Evolutionary conservation across 1,284 basidiomycete species (phyloP), one percentile per base, ranked within the genome.

Genomic region (Cryptococcus wingfieldii): DNA sequence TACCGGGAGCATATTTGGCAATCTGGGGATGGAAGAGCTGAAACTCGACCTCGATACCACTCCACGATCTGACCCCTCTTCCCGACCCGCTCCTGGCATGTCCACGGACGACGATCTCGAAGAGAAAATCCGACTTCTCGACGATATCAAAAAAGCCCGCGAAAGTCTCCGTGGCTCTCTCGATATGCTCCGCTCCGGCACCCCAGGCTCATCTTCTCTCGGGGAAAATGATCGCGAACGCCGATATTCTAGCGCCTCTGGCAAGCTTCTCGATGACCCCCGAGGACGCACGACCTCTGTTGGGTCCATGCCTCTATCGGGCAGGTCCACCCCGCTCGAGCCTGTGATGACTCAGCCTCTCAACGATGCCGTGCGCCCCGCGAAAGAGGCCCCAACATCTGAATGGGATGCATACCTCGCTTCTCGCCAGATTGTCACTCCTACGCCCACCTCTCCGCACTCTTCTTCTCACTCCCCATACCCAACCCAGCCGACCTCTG

Each of bases 321-420:
- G 41, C 18, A 18, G 4, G 45, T 45, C 18, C 14, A 42, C 42
- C 16, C 8, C 38, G 27, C 25, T 41, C 48, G 6, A 42, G 52
- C 9, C 42, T 38, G 6, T 47, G 47, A 8, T 28, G 37, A 39
- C 45, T 8, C 45, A 25, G 13, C 27, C 49, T 19, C 31, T 45
- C 2, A 23, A 28, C 14, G 14, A 34, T n/a, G 43, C 19, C 8
- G 18, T 19, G n/a, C 18, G 16, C 5, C 34, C 52, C 2, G 45
- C 42, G 12, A 19, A 31, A 9, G 18, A 31, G 4, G 18, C 31
- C 9, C 45, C 53, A n/a, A 23, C 28, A 18, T 61, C 63, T 16
- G 73, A 76, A 28, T 76, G 72, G 70, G 67, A 76, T 13, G 43
- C 58, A 23, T 76, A 77, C 45, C 47, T 72, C 8, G 55, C 61